These are phyloP conservation scores for Candida railenensis DNA, from an alignment of 805 yeast species.

Conservation along the genomic window DNA sequence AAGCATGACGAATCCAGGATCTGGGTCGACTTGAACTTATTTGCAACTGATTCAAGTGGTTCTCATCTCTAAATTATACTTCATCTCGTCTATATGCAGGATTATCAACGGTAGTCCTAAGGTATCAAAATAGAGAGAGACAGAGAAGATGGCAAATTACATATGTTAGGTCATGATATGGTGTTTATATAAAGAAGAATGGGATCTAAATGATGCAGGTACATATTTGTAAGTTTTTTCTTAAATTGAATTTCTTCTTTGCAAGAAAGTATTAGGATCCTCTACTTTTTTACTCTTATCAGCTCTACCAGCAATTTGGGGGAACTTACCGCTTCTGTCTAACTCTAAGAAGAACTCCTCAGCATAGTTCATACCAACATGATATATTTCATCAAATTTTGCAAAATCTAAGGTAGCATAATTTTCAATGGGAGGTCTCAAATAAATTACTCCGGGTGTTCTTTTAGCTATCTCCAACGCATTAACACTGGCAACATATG, in stretches of 20 bases:
- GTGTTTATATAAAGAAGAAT: too few relatives aligned
- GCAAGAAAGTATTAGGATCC: constrained; percentile 17
- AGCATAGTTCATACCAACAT: constrained; percentile 78
- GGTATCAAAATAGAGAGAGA: too few relatives aligned
- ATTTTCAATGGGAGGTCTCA: constrained; percentile 91
- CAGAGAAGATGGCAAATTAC: too few relatives aligned
- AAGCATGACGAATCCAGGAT: neutral
- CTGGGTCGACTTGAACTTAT: too few relatives aligned
- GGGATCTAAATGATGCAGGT: too few relatives aligned
- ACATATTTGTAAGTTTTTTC: too few relatives aligned
- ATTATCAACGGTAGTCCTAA: too few relatives aligned
- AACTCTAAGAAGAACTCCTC: constrained; percentile 52
- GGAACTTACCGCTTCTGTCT: constrained; percentile 53
- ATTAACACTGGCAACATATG: constrained; percentile 92
- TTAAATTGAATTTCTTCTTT: constrained; percentile 67
- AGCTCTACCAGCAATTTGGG: constrained; percentile 56
- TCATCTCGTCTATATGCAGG: too few relatives aligned
- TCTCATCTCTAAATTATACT: too few relatives aligned
- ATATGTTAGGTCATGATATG: too few relatives aligned
- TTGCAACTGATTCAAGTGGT: too few relatives aligned
- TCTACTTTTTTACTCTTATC: constrained; percentile 20
- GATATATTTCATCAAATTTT: constrained; percentile 84
- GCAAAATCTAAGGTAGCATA: constrained; percentile 92
- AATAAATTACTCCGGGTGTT: constrained; percentile 80
- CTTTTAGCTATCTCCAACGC: constrained; percentile 85